Evolutionary conservation across 2,329 filamentous ascomycete species (phyloP), one percentile per base, ranked within the genome.

Genomic region (Microsporum ferrugineum): DNA sequence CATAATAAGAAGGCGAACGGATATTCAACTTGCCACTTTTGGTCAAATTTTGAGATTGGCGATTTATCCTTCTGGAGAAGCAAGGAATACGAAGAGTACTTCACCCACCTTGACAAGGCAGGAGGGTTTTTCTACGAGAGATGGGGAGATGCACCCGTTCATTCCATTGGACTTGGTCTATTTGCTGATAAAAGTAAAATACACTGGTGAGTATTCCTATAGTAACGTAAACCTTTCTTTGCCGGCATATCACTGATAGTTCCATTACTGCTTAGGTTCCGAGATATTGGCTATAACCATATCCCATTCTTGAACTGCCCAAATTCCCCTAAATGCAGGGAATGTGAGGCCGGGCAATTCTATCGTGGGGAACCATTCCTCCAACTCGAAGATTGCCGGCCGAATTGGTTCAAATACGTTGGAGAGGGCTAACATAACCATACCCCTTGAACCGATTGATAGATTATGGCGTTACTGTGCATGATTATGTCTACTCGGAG

Each of bases 291-390:
- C 62, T 99, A 99, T 77, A 91, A 96, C 70, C 94, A 99, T 69
- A 91, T 97, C 60, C 94, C 94, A 53, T 99, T 95, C 78, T 96
- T 95, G 81, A 99, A 99, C 78, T 99, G 94, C 72, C 94, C 94
- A 64, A 97, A 96, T 76, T 95, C 88, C 59, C 88, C 89, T 57
- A 97, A 97, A 75, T 97, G 92, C 73, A 87, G 82, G 66, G 89
- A 89, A 66, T 97, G 92, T 72, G 82, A 86, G n/a, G 84, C 89
- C 0, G 94, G 92, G 57, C 84, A 88, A 62, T 88, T 96, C 69
- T 96, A 90, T 31, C 91, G 95, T 66, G 94, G 94, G 65, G 91
- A 91, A 70, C 78, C 85, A 34, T 96, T 85, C 80, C 78, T 99
- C 53, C 84, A 91, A 68, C 86, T 87, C 70, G 94, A 99, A 73